These are phyloP conservation scores for Thermoascus crustaceus DNA, from an alignment of 2,329 filamentous ascomycete genomes.

Conservation along the genomic window DNA sequence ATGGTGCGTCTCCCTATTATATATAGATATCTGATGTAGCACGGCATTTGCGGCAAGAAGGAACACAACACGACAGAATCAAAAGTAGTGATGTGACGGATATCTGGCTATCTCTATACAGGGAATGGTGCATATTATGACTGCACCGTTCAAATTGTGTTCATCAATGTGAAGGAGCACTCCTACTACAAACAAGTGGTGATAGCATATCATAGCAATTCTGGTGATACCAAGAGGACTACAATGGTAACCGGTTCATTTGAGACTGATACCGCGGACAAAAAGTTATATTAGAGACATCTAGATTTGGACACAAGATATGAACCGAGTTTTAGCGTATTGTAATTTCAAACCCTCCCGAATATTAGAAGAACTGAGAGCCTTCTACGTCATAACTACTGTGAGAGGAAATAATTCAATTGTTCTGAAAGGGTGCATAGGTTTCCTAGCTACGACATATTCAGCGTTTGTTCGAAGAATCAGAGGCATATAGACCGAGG, in stretches of 20 bases:
- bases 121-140: conserved; percentile 14
- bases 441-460: no score
- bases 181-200: conserved; percentile 15
- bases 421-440: no score
- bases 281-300: not conserved
- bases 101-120: not conserved
- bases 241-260: conserved; percentile 3
- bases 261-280: conserved; percentile 10
- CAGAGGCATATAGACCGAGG: no score
- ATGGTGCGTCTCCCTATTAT: not conserved
- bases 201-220: conserved; percentile 19
- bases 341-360: not conserved
- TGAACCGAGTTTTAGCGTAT: no score
- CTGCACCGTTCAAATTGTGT: conserved; percentile 17
- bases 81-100: not conserved
- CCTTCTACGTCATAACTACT: no score
- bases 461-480: no score
- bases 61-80: not conserved
- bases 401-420: no score
- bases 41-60: not conserved
- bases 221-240: conserved; percentile 16
- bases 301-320: not conserved
- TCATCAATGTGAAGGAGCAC: conserved; percentile 20
- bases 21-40: not conserved
- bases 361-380: no score